These are phyloP conservation scores for Cryptosporidium viatorum DNA, from an alignment of 169 alveolate genomes.

Conservation along the genomic window DNA sequence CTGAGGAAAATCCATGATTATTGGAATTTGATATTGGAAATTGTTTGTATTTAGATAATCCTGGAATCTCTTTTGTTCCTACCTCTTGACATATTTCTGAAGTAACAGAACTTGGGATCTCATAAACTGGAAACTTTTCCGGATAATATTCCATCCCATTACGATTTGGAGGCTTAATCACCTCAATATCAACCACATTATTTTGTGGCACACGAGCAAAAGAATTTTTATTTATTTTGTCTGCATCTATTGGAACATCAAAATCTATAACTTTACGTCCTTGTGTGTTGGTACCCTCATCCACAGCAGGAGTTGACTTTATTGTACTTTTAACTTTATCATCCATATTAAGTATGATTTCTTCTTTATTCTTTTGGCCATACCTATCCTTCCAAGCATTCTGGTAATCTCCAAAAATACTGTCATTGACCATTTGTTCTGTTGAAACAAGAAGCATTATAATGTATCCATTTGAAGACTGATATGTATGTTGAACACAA, in stretches of 20 bases:
- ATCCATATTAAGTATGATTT: constrained; percentile 39
- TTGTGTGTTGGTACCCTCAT: background rate
- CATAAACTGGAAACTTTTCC: constrained; percentile 49
- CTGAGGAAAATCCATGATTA: background rate
- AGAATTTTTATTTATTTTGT: background rate
- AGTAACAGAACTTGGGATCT: constrained; percentile 66
- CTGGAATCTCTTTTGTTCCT: constrained; percentile 67
- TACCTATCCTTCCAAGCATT: constrained; percentile 65
- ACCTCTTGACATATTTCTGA: constrained; percentile 59
- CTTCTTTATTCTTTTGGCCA: constrained; percentile 1
- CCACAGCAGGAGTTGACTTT: background rate
- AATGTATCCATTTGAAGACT: constrained; percentile 58
- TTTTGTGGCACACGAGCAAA: background rate
- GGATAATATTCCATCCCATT: constrained; percentile 32
- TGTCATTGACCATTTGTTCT: constrained; percentile 52
- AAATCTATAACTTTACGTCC: background rate
- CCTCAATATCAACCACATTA: constrained; percentile 48
- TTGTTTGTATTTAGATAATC: constrained; percentile 32
- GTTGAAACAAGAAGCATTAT: constrained; percentile 44
- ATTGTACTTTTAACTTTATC: background rate
- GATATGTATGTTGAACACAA: constrained; percentile 69
- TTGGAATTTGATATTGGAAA: background rate
- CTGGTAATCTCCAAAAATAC: constrained; percentile 45
- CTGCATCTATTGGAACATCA: constrained; percentile 39
- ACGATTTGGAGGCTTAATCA: background rate